A percentile compares a stretch with the other conserved stretches of the same genome.
Conservation (phyloP, 306 rosid genomes). For the Dryas drummondii region DNA sequence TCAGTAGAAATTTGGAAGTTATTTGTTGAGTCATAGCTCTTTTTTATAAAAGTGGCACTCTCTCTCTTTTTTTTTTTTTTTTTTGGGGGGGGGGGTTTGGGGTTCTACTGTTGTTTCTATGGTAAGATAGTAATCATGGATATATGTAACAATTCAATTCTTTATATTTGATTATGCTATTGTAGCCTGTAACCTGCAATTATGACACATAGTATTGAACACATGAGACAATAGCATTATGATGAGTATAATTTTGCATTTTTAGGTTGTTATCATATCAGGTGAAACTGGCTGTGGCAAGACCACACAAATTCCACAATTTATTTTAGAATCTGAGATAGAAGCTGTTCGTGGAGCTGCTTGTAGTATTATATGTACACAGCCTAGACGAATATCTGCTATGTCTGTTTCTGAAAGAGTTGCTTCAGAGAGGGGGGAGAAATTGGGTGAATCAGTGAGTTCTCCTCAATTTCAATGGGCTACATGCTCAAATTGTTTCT, state of each 20-base stretch:
- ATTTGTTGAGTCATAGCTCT: neutral
- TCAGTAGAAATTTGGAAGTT: neutral
- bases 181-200: neutral
- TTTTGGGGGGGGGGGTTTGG: too few species aligned
- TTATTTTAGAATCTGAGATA: slow-evolving; percentile 86
- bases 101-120: too few species aligned
- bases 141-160: slow-evolving; percentile 2
- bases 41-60: too few species aligned
- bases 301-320: slow-evolving; percentile 98
- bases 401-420: slow-evolving; percentile 97
- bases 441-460: slow-evolving; percentile 97
- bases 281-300: slow-evolving; percentile 99
- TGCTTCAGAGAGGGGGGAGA: slow-evolving; percentile 91
- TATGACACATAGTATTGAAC: neutral
- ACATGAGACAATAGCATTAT: neutral
- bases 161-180: neutral
- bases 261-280: slow-evolving; percentile 78
- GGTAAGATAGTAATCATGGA: neutral
- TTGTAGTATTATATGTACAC: slow-evolving; percentile 89
- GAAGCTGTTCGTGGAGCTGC: slow-evolving; percentile 71
- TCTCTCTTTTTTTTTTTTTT: too few species aligned
- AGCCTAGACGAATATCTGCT: slow-evolving; percentile 95
- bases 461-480: slow-evolving; percentile 23
- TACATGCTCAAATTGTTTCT: slow-evolving; percentile 8
- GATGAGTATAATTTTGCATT: slow-evolving; percentile 8